phyloP scores from a whole-genome alignment of 2,329 filamentous ascomycete genomes.

The Hypoxylon sp. region DNA sequence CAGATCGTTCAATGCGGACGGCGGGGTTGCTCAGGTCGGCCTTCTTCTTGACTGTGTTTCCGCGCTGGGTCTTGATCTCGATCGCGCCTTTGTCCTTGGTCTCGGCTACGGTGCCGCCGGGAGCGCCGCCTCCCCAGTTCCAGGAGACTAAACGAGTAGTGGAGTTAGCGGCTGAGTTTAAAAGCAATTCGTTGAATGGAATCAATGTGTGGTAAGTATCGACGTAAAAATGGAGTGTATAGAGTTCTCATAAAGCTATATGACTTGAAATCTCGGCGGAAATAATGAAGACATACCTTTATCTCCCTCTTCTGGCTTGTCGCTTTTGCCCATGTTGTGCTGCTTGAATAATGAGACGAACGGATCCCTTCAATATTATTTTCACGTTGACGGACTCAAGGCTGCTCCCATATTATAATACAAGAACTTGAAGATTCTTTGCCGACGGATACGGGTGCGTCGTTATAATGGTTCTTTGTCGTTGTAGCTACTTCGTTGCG shows the following conservation, averaged over 20 bases:
- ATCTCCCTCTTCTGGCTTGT: constrained; percentile 46
- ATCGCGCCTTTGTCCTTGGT: constrained; percentile 70
- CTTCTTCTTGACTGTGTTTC: constrained; percentile 75
- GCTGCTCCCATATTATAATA: not conserved
- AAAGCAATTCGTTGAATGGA: not conserved
- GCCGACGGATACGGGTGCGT: not conserved
- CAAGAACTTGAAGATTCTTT: not conserved
- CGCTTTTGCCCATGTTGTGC: constrained; percentile 28
- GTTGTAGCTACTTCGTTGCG: constrained; percentile 23
- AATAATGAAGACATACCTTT: constrained; percentile 41
- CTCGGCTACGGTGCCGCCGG: constrained; percentile 72
- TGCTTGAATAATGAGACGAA: not conserved
- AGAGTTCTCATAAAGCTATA: not conserved
- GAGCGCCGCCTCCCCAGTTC: constrained; percentile 69
- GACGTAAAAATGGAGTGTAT: not conserved
- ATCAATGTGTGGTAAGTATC: not conserved
- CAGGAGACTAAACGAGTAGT: constrained; percentile 66
- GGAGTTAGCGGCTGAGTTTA: constrained; percentile 9
- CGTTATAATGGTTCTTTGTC: constrained; percentile 17
- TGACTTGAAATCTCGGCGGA: not conserved
- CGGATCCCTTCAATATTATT: not conserved
- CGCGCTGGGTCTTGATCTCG: constrained; percentile 70
- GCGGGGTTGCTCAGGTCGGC: constrained; percentile 72
- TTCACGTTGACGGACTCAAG: not conserved
- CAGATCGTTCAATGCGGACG: constrained; percentile 68